These are phyloP conservation scores for Penicillium sp. DNA, from an alignment of 2,329 filamentous ascomycete genomes.

Conservation along the genomic window DNA sequence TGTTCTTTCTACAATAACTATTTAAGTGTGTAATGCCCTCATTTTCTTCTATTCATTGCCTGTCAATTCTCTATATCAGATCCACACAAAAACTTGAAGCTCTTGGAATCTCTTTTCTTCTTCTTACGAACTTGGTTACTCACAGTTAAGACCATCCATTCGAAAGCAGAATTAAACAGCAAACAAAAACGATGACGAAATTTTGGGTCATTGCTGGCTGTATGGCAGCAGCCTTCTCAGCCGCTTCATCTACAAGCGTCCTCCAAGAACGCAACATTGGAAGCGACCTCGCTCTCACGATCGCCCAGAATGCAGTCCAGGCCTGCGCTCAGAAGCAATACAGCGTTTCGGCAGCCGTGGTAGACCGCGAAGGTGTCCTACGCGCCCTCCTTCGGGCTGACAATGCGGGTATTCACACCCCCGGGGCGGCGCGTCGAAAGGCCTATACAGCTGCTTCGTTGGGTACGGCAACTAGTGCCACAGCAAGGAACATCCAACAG, in stretches of 20 bases:
- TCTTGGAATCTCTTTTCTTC: too few relatives aligned
- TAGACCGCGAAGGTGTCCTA: background rate
- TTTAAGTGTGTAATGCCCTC: background rate
- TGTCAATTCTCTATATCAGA: too few relatives aligned
- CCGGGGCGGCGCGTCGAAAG: background rate
- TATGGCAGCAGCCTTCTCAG: background rate
- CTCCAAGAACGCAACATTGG: conserved; percentile 2
- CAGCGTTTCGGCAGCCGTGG: conserved; percentile 1
- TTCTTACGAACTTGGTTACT: background rate
- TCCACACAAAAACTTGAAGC: too few relatives aligned
- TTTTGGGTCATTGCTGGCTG: background rate
- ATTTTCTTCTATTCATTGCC: too few relatives aligned
- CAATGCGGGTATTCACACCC: background rate
- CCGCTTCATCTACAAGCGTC: background rate
- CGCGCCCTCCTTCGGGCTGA: background rate
- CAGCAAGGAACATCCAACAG: background rate
- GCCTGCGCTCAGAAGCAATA: background rate
- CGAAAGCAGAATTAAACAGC: background rate
- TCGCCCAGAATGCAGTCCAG: background rate
- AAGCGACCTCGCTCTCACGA: background rate
- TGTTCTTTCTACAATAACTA: background rate
- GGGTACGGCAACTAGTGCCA: background rate
- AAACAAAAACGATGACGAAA: background rate
- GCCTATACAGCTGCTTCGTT: background rate
- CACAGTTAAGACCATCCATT: background rate